Percentiles rank a stretch among this genome's conserved stretches.
Conservation (phyloP, 345 rosid genomes). For the Carallia pectinifolia region DNA sequence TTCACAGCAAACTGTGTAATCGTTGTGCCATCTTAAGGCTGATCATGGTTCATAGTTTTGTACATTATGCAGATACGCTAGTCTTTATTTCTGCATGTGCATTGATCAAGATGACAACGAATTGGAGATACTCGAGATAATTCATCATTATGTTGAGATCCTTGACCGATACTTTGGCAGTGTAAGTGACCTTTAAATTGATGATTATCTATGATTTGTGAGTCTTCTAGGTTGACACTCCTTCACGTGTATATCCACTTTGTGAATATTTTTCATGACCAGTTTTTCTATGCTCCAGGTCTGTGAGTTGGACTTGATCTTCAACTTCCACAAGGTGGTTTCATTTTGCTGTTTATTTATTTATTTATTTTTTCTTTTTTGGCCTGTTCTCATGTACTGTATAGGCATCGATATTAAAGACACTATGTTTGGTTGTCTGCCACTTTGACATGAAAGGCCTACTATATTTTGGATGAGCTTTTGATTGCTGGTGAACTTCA, state of each 20-base stretch:
- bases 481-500: slow-evolving; percentile 32
- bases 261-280: not conserved
- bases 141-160: slow-evolving; percentile 31
- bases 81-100: slow-evolving; percentile 20
- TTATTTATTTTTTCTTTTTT: too few relatives aligned
- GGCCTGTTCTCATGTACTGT: not conserved
- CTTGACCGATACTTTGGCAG: slow-evolving; percentile 34
- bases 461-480: slow-evolving; percentile 31
- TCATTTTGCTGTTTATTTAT: too few relatives aligned
- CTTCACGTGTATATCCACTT: not conserved
- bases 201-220: not conserved
- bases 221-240: not conserved
- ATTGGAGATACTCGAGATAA: slow-evolving; percentile 27
- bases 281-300: slow-evolving; percentile 6
- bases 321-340: slow-evolving; percentile 31
- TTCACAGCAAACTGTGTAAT: too few relatives aligned
- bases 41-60: too few relatives aligned
- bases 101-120: slow-evolving; percentile 22
- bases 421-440: not conserved
- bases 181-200: slow-evolving; percentile 6
- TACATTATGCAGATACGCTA: slow-evolving; percentile 16
- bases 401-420: not conserved
- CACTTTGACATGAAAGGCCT: slow-evolving; percentile 15
- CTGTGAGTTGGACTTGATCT: slow-evolving; percentile 27
- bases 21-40: too few relatives aligned